phyloP scores from a whole-genome alignment of 1,284 basidiomycete species.

The Puccinia triticina region DNA sequence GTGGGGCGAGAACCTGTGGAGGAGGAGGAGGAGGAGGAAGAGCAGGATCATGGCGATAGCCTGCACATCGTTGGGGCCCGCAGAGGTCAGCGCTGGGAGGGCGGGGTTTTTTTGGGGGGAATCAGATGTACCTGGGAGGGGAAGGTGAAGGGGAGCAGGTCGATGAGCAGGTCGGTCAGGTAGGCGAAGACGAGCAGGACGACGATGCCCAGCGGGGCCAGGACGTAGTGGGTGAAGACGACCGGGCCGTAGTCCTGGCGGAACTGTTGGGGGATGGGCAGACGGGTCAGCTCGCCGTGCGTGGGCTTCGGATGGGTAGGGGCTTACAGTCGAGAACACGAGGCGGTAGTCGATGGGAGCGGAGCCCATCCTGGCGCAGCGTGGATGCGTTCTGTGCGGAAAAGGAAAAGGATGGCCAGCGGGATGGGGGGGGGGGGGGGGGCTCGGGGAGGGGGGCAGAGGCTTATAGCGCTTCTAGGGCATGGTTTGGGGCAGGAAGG shows the following conservation, averaged over 20 bases:
- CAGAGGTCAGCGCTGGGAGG: too few species aligned
- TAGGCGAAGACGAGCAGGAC: conserved; percentile 38
- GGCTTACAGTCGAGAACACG: conserved; percentile 13
- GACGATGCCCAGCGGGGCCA: conserved; percentile 34
- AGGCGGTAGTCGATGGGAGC: conserved; percentile 10
- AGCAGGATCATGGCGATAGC: conserved; percentile 36
- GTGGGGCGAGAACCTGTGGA: conserved; percentile 21
- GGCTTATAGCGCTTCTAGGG: too few species aligned
- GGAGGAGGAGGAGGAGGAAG: background rate
- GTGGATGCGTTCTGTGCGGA: too few species aligned
- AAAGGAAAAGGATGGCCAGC: too few species aligned
- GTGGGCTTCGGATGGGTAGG: background rate
- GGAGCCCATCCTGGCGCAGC: conserved; percentile 5
- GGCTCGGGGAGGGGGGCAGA: too few species aligned
- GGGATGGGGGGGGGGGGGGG: too few species aligned
- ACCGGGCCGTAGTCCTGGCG: conserved; percentile 25
- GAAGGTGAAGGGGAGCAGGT: conserved; percentile 48
- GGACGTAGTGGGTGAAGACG: conserved; percentile 33
- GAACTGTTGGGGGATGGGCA: background rate
- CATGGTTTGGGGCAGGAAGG: too few species aligned
- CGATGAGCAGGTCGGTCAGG: conserved; percentile 30
- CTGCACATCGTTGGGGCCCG: too few species aligned
- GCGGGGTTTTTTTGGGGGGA: background rate
- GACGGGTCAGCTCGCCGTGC: background rate
- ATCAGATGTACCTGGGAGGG: conserved; percentile 11